Conservation (phyloP, 2,329 filamentous ascomycete genomes). For the Pseudogymnoascus sp. region DNA sequence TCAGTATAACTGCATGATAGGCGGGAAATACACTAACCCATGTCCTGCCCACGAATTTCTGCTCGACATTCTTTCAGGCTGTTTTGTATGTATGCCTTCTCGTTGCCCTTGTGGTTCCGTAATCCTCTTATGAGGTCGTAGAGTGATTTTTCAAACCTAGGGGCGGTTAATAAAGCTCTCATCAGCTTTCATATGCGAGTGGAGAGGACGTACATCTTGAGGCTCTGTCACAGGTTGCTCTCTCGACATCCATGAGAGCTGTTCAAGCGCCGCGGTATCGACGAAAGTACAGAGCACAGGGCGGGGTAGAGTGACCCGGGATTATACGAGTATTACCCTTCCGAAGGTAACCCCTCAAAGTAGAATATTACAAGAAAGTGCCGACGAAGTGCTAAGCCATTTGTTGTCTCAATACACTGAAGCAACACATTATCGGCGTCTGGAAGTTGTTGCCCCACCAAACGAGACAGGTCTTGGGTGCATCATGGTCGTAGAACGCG, state of each 20-base stretch:
- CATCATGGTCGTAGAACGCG: constrained; percentile 4
- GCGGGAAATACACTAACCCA: constrained; percentile 51
- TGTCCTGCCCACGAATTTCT: constrained; percentile 88
- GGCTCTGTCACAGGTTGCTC: background rate
- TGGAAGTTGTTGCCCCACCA: constrained; percentile 5
- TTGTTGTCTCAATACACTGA: background rate
- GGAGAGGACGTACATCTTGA: constrained; percentile 4
- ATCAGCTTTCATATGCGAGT: background rate
- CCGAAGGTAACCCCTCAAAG: background rate
- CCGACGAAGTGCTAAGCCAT: background rate
- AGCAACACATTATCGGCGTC: background rate
- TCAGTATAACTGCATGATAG: constrained; percentile 12
- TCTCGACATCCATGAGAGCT: background rate
- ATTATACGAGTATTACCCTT: background rate
- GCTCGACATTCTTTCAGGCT: constrained; percentile 90
- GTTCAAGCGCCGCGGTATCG: background rate
- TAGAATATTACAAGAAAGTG: background rate
- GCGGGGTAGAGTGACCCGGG: background rate
- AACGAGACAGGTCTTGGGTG: constrained; percentile 4
- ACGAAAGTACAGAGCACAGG: background rate
- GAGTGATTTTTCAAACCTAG: constrained; percentile 96
- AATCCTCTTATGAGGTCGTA: constrained; percentile 97
- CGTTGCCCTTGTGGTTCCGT: constrained; percentile 89
- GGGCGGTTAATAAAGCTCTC: background rate
- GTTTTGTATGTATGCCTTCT: constrained; percentile 90